A percentile compares a stretch with the other conserved stretches of the same genome.
Evolutionary conservation across 805 yeast species (phyloP).

Genomic region (Wickerhamomyces chambardii): DNA sequence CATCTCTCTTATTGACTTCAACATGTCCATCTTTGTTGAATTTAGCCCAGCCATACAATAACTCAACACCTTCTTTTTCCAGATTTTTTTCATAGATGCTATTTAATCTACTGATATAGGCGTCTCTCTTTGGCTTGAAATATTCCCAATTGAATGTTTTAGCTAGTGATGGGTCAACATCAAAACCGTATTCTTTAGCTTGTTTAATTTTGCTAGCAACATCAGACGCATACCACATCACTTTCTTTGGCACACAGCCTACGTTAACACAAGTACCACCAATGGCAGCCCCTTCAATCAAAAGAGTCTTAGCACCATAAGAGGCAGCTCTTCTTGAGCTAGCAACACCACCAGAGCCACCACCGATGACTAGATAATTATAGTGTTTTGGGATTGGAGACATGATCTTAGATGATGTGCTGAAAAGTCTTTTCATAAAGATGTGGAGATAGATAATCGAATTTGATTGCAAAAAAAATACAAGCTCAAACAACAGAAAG

Average conservation of each 20-base stretch:
- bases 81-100: constrained; percentile 90
- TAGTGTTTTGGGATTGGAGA: constrained; percentile 55
- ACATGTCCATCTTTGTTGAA: constrained; percentile 66
- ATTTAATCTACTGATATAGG: constrained; percentile 77
- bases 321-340: constrained; percentile 94
- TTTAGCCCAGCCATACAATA: constrained; percentile 77
- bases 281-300: constrained; percentile 73
- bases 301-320: constrained; percentile 80
- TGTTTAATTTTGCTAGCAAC: constrained; percentile 67
- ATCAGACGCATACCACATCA: constrained; percentile 98
- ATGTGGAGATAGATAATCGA: too few relatives aligned
- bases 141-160: constrained; percentile 73
- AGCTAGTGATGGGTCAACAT: constrained; percentile 40
- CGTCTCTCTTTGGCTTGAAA: constrained; percentile 86
- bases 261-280: constrained; percentile 99
- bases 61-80: constrained; percentile 83
- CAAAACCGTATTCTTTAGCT: constrained; percentile 80
- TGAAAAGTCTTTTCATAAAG: background rate
- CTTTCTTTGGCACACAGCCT: constrained; percentile 98
- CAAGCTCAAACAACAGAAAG: too few relatives aligned
- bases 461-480: too few relatives aligned
- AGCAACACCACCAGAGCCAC: constrained; percentile 99
- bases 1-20: constrained; percentile 66
- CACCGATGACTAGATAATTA: constrained; percentile 94
- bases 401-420: constrained; percentile 21